Conservation (phyloP, 768 basidiomycete genomes). For the Lanmaoa pseudosensibilis region DNA sequence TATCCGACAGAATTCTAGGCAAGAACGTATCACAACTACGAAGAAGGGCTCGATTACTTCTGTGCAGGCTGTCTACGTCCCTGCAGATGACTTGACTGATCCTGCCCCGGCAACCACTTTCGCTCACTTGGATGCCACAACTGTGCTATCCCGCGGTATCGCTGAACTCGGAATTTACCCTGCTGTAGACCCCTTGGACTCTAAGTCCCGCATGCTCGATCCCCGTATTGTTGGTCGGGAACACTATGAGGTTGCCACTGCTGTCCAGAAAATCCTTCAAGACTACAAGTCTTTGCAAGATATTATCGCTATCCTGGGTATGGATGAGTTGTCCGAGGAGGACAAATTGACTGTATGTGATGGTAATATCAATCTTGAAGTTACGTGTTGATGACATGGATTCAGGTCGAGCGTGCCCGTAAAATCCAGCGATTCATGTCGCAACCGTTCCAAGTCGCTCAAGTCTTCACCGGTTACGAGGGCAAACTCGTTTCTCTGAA, state of each 20-base stretch:
- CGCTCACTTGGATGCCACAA: conserved; percentile 99
- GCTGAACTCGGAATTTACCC: conserved; percentile 99
- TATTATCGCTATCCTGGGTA: conserved; percentile 99
- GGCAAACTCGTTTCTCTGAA: conserved; percentile 95
- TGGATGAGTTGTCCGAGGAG: conserved; percentile 99
- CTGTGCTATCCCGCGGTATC: conserved; percentile 98
- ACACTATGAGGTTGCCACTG: conserved; percentile 96
- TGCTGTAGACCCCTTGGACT: conserved; percentile 98
- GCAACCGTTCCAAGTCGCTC: conserved; percentile 99
- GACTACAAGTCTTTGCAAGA: conserved; percentile 97
- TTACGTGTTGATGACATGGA: conserved; percentile 6
- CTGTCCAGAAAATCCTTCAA: conserved; percentile 96
- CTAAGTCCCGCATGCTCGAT: conserved; percentile 99
- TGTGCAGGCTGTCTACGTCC: conserved; percentile 99
- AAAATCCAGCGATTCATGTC: conserved; percentile 99
- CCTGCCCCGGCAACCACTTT: conserved; percentile 99
- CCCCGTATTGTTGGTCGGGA: conserved; percentile 96
- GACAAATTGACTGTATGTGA: conserved; percentile 79
- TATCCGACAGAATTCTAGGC: conserved; percentile 48
- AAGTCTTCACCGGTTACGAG: conserved; percentile 99
- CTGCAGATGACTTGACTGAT: conserved; percentile 99
- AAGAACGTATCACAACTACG: conserved; percentile 99
- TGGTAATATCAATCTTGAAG: not conserved
- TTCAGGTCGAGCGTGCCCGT: conserved; percentile 91
- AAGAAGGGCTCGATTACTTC: conserved; percentile 99